Evolutionary conservation across 345 rosid species (phyloP).

Genomic region (Passiflora organensis): DNA sequence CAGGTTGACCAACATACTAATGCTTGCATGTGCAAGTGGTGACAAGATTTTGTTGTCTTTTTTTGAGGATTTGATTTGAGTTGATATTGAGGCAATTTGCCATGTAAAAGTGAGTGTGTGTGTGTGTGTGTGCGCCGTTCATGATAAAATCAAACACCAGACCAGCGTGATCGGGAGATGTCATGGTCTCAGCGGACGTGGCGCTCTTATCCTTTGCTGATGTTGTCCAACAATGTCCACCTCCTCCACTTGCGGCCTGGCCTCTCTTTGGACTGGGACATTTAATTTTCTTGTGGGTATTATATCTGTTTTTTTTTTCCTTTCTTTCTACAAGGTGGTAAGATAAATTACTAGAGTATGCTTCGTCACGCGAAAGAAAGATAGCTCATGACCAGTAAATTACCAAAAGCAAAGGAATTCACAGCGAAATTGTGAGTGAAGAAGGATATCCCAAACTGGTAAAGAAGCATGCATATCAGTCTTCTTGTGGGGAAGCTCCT

Average conservation of each 20-base stretch:
- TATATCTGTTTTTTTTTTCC: background rate
- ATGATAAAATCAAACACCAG: background rate
- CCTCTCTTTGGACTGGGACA: no score
- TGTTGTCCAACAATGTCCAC: constrained; percentile 10
- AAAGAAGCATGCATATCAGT: background rate
- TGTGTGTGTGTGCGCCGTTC: background rate
- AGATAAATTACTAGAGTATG: background rate
- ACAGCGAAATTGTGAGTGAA: no score
- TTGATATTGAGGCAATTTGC: background rate
- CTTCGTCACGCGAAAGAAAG: background rate
- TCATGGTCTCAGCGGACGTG: constrained; percentile 21
- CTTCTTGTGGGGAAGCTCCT: no score
- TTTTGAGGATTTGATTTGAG: background rate
- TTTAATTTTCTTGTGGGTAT: background rate
- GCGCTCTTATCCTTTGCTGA: constrained; percentile 29
- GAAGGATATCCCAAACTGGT: background rate
- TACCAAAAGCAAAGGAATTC: no score
- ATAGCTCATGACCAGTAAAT: background rate
- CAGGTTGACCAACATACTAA: no score
- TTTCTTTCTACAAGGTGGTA: background rate
- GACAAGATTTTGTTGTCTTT: background rate
- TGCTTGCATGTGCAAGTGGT: no score
- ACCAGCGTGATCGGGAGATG: constrained; percentile 5
- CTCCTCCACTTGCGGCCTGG: constrained; percentile 5
- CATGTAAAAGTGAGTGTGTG: background rate